A percentile compares a stretch with the other conserved stretches of the same genome.
phyloP scores from a whole-genome alignment of 2,329 filamentous ascomycete genomes.

The Penicillium nordicum region DNA sequence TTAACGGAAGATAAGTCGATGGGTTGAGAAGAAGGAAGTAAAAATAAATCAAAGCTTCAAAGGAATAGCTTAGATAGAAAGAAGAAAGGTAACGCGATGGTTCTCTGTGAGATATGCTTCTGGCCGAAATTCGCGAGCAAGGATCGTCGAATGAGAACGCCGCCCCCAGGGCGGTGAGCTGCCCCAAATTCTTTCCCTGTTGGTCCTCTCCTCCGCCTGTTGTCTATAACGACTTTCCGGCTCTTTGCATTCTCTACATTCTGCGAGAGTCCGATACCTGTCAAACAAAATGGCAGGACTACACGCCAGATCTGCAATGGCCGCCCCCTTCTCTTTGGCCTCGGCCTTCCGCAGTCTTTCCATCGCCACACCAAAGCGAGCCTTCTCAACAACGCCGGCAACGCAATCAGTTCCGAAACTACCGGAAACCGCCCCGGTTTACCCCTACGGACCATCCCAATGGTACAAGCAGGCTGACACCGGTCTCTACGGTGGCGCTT shows the following conservation, averaged over 20 bases:
- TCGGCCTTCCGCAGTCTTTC: conserved; percentile 41
- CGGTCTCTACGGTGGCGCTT: conserved; percentile 47
- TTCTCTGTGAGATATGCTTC: conserved; percentile 18
- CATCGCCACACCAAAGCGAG: conserved; percentile 35
- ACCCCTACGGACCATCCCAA: conserved; percentile 45
- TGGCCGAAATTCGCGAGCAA: conserved; percentile 36
- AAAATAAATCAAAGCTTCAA: conserved; percentile 9
- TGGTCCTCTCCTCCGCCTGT: conserved; percentile 10
- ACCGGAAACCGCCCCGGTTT: conserved; percentile 43
- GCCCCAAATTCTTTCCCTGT: conserved; percentile 33
- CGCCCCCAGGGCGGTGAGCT: conserved; percentile 36
- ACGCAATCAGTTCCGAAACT: conserved; percentile 32
- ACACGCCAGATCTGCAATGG: conserved; percentile 29
- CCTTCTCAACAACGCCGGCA: conserved; percentile 38
- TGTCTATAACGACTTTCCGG: background rate
- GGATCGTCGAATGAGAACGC: conserved; percentile 31
- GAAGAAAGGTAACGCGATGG: conserved; percentile 15
- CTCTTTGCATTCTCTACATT: background rate
- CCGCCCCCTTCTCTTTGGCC: conserved; percentile 35
- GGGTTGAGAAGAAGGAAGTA: background rate
- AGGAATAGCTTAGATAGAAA: conserved; percentile 13
- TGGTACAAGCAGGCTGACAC: conserved; percentile 47
- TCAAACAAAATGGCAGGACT: conserved; percentile 31
- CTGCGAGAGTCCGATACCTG: conserved; percentile 10
- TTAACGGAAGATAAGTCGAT: conserved; percentile 6